Evolutionary conservation across 805 yeast genomes (phyloP), one percentile per base, ranked within the genome.

Genomic region (Saturnispora galanensis): DNA sequence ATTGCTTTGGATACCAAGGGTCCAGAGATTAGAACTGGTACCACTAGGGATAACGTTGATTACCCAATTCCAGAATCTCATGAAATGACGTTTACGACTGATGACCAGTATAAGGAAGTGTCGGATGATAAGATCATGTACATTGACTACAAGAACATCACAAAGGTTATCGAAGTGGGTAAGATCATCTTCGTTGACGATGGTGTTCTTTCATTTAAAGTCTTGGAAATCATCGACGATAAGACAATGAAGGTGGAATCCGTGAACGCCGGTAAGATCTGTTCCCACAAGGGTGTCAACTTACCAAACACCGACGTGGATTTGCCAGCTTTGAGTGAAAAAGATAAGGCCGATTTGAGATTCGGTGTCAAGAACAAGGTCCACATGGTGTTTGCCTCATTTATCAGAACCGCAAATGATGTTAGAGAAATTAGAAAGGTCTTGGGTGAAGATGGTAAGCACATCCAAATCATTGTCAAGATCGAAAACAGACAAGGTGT

Each of bases 401-500:
- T 93, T 74, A 93, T 93, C 72, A 86, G 98, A 77, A 74, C 90
- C 55, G 97, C 86, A 59, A 70, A 84, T 54, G 98, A 93, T 70
- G 84, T 93, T 66, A 70, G 64, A 62, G 83, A 85, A 63, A 93
- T 93, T 71, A 84, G 98, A 73, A 73, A 79, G 64, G 97, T 90
- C 48, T 76, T 93, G 58, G 97, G 97, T 65, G 96, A 88, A 72
- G 95, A 87, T 44, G 98, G 98, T 66, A 82, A 81, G 70, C 84
- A 86, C 63, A 85, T 93, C 69, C 94, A 93, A 77, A 88, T 93
- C 73, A 89, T 93, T 60, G 83, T 87, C 66, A 93, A 93, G 79
- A 90, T 93, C 66, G 98, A 93, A 77, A 89, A 88, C 77, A 97
- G 90, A 75, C 98, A 93, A 73, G 98, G 98, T 78, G 97, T 93